Conservation (phyloP, 2,329 filamentous ascomycete species). For the Fusarium irregulare region DNA sequence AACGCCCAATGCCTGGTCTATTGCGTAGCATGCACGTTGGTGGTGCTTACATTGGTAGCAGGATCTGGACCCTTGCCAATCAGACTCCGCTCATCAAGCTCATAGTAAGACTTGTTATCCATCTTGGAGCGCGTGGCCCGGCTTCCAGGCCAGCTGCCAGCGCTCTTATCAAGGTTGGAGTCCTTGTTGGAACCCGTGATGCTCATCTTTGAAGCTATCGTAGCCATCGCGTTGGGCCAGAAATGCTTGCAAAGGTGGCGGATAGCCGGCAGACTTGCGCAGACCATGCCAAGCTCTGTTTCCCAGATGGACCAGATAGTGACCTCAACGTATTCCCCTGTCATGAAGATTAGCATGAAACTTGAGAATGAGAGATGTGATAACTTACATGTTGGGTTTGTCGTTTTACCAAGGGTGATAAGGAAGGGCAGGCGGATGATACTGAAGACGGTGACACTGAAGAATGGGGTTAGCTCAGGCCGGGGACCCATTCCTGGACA, state of each 20-base stretch:
- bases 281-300: slow-evolving; percentile 39
- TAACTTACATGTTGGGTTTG: slow-evolving; percentile 33
- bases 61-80: slow-evolving; percentile 24
- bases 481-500: accelerated
- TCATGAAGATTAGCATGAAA: not conserved
- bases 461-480: not conserved
- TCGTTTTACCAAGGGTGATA: slow-evolving; percentile 26
- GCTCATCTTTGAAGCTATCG: slow-evolving; percentile 34
- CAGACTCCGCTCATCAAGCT: slow-evolving; percentile 33
- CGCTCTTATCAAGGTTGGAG: slow-evolving; percentile 12
- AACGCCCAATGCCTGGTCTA: not conserved
- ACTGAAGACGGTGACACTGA: slow-evolving; percentile 34
- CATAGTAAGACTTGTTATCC: slow-evolving; percentile 34
- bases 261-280: slow-evolving; percentile 37
- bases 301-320: slow-evolving; percentile 42
- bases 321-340: slow-evolving; percentile 35
- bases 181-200: slow-evolving; percentile 18
- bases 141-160: slow-evolving; percentile 30
- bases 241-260: slow-evolving; percentile 39
- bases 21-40: not conserved
- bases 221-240: slow-evolving; percentile 38
- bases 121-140: slow-evolving; percentile 30
- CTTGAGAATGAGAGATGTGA: too few species aligned
- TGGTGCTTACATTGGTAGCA: not conserved
- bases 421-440: slow-evolving; percentile 34